Evolutionary conservation across 2,329 filamentous ascomycete species (phyloP), one percentile per base, ranked within the genome.

Genomic region (Pseudonectria buxi): DNA sequence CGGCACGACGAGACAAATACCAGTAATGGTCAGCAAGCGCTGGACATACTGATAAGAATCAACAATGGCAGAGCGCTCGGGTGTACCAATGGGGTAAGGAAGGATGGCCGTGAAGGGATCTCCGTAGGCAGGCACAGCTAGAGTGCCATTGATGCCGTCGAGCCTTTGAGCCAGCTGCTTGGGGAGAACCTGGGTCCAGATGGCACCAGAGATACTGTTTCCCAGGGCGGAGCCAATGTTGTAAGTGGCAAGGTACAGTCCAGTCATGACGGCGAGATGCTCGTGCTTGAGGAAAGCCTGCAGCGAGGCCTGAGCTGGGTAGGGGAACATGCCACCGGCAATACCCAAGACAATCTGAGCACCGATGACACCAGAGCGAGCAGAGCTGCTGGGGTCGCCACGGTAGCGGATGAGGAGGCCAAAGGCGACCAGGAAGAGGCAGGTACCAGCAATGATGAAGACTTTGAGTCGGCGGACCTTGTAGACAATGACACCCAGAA

Each of bases 381-480:
- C 65, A 9, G 63, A 54, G 1, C 47, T 37, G 13, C 50, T 57
- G 10, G 62, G 49, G 6, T 69, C 67, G 25, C 77, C 77, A n/a
- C 78, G 74, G 62, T 67, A 83, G 45, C 68, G 65, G 49, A 82
- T 81, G 13, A 83, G 62, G 1, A 83, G 65, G 9, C 78, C 78
- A 43, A 81, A 82, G 1, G 78, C 76, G n/a, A 78, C 73, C 49
- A 78, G 64, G 61, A 78, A 82, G 3, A 82, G 63, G 7, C 62
- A 57, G 2, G 76, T 80, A 24, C 78, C 79, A 18, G 60, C 58
- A 26, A 82, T 56, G 50, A 82, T 80, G 54, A 83, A 78, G n/a
- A 65, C 54, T 51, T 83, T 83, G 50, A 81, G 68, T 15, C 71
- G 73, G 35, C 75, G 71, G 15, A 78, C 64, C 36, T 65, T 67